Conservation (phyloP, 179 eudicot species). For the Patellifolia procumbens region DNA sequence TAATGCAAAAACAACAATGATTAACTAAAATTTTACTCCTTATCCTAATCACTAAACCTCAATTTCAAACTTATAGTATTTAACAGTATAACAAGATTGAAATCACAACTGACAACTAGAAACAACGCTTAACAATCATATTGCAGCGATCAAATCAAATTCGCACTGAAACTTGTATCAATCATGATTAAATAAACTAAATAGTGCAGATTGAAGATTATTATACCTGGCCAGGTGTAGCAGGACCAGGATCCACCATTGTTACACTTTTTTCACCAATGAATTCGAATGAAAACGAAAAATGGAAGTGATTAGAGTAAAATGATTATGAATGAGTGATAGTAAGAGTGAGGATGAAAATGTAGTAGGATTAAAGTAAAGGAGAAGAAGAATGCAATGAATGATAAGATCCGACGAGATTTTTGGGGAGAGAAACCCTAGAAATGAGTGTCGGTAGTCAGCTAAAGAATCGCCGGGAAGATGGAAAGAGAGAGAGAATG, state of each 20-base stretch:
- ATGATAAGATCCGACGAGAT: neutral
- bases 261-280: neutral
- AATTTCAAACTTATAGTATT: too few species aligned
- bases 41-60: too few species aligned
- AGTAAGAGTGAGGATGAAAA: neutral
- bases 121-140: too few species aligned
- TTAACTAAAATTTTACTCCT: too few species aligned
- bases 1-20: too few species aligned
- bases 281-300: neutral
- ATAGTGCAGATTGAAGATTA: neutral
- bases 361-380: neutral
- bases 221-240: constrained; percentile 33
- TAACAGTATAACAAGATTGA: too few species aligned
- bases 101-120: too few species aligned
- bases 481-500: neutral
- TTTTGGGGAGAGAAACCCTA: constrained; percentile 26
- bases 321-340: constrained; percentile 11
- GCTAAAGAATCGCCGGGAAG: constrained; percentile 5
- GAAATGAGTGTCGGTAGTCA: constrained; percentile 26
- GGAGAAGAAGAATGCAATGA: neutral
- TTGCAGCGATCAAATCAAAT: constrained; percentile 10
- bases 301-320: neutral
- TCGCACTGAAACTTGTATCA: neutral
- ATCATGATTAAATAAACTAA: neutral
- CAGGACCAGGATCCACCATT: constrained; percentile 24